Evolutionary conservation across 306 rosid species (phyloP).

Genomic region (Begonia peltatifolia): DNA sequence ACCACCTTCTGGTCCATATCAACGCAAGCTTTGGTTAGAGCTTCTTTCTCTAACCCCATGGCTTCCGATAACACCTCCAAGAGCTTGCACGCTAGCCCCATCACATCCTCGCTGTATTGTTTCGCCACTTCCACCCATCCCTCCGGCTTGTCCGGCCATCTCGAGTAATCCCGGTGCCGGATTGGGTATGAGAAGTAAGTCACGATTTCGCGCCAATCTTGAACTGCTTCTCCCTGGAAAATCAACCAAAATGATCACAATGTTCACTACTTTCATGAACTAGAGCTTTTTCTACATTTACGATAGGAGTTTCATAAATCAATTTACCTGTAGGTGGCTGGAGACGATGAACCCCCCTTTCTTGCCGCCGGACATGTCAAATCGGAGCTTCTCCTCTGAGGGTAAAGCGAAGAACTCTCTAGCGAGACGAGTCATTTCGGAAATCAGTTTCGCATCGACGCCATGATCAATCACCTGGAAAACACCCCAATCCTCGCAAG

Average conservation of each 20-base stretch:
- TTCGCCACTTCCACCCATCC: constrained; percentile 45
- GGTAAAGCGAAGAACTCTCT: constrained; percentile 47
- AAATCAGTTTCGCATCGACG: constrained; percentile 27
- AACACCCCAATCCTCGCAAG: constrained; percentile 78
- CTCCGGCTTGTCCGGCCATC: constrained; percentile 80
- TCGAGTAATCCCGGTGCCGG: constrained; percentile 30
- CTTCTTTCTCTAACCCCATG: constrained; percentile 66
- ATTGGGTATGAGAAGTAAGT: constrained; percentile 53
- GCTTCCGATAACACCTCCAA: constrained; percentile 67
- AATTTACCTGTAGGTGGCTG: constrained; percentile 59
- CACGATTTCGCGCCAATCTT: constrained; percentile 67
- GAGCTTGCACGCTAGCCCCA: constrained; percentile 53
- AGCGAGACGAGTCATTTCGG: constrained; percentile 47
- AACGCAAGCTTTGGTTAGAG: constrained; percentile 49
- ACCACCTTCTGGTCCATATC: constrained; percentile 88
- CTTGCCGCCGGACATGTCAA: constrained; percentile 79
- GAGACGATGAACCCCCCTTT: constrained; percentile 80
- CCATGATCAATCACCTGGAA: constrained; percentile 83
- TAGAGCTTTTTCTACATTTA: not conserved
- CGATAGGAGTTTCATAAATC: not conserved
- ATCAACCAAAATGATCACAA: no score
- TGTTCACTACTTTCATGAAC: not conserved
- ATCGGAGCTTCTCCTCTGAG: constrained; percentile 58
- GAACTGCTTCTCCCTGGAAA: constrained; percentile 56
- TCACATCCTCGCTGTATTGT: constrained; percentile 51